Base-by-base conservation (phyloP, 2,329 filamentous ascomycete species). In the Pseudocercospora ulei region DNA sequence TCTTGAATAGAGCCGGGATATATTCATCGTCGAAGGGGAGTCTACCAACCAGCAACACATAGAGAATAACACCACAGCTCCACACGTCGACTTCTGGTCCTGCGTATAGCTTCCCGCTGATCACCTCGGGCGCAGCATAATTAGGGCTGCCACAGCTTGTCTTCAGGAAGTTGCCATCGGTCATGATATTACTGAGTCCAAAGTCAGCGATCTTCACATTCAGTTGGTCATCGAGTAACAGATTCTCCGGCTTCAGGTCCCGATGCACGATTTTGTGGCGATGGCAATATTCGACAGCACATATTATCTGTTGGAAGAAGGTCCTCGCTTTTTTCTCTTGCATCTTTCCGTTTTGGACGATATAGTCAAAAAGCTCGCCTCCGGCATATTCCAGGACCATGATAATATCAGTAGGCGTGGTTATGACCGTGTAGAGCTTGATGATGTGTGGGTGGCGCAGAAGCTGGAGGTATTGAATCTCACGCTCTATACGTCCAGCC, bases 161-260 rank as follows among this genome's bases (percentile, higher is more conserved):
- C 67, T 95, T 96, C 56, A 98, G 75, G 60, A 98, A 98, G 61
- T 98, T 98, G 16, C 90, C 90, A 60, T 98, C 90, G 0, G 90
- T 96, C 90, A 98, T 98, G 65, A 98, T 98, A 61, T 98, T 98
- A 68, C 88, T 96, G 41, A 98, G 71, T 41, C 90, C 90, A 53
- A 98, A 98, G 65, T 98, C 90, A 55, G 90, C 90, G 66, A 98
- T 98, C 69, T 98, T 98, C 65, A 98, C 88, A 56, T 98, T 95
- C 58, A 94, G 80, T 43, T 92, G 80, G 50, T 92, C 84, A 64
- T 98, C 90, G 35, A 98, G 77, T 27, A 98, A 74, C 33, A 98
- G 67, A 59, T 98, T 98, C 69, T 98, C 90, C 6, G 90, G 90
- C 63, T 98, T 98, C 47, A 98, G 67, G 62, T 98, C 90, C 61